Base-by-base conservation (phyloP, 768 basidiomycete genomes). In the Nevesoporus exiguus region DNA sequence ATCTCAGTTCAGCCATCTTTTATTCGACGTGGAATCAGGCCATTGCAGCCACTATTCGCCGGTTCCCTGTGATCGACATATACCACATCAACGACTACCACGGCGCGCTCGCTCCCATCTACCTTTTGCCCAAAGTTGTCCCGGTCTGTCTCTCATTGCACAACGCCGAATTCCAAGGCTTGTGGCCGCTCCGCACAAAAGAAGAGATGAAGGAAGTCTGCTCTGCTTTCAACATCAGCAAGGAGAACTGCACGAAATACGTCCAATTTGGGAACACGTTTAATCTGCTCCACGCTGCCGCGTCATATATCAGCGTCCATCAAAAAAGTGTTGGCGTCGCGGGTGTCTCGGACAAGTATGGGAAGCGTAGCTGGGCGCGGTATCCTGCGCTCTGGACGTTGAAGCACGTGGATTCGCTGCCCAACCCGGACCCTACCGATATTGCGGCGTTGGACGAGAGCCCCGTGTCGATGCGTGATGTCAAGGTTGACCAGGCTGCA, bases 201-300 rank as follows among this genome's bases (percentile, higher is more conserved):
- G 93, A 95, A 66, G 94, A 97, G 71, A 94, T 95, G 93, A 95
- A 93, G 76, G 94, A 97, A 70, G 94, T 97, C 44, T 97, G 94
- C 69, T 95, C 94, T 3, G 94, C 94, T 3, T 97, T 97, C 81
- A 96, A 96, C 72, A 90, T 97, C 70, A 89, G 89, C 77, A 96
- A 96, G 73, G 93, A 95, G 66, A 80, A 92, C 65, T 97, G 94
- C 76, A 91, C 88, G 49, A 95, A 95, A 79, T 97, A 97, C 66
- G 92, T 97, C 41, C 94, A 97, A 72, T 97, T 97, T 70, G 94
- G 94, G 57, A 97, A 97, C 77, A 97, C 94, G 10, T 97, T 97
- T 78, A 97, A 97, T 71, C 74, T 97, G 64, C 79, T 97, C 24
- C 94, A 97, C 64, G 93, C 94, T 22, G 94, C 85, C 5, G 94